These are phyloP conservation scores for Mediolabrus comicus DNA, from an alignment of 108 stramenopile species.

Conservation along the genomic window DNA sequence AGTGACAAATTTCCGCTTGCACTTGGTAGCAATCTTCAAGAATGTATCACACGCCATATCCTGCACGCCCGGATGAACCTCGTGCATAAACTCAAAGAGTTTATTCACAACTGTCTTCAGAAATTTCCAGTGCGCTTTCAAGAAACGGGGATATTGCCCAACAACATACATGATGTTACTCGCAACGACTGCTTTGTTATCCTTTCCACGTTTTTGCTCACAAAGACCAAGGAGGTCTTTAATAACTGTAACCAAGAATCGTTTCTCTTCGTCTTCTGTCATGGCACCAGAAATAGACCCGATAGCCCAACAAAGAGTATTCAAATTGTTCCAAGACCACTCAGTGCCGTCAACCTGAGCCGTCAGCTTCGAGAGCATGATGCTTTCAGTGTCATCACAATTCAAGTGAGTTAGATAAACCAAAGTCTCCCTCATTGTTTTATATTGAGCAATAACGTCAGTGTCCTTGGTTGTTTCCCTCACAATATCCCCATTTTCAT, in stretches of 20 bases:
- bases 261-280: slow-evolving; percentile 98
- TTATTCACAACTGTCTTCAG: slow-evolving; percentile 99
- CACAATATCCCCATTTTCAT: slow-evolving; percentile 98
- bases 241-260: slow-evolving; percentile 98
- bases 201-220: slow-evolving; percentile 96
- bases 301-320: slow-evolving; percentile 99
- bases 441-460: slow-evolving; percentile 99
- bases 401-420: slow-evolving; percentile 99
- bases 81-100: slow-evolving; percentile 99
- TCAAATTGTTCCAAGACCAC: slow-evolving; percentile 94
- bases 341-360: slow-evolving; percentile 90
- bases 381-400: slow-evolving; percentile 96
- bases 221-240: slow-evolving; percentile 97
- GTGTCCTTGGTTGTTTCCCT: slow-evolving; percentile 97
- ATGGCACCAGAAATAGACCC: slow-evolving; percentile 99
- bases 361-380: slow-evolving; percentile 97
- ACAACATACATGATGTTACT: slow-evolving; percentile 99
- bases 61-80: slow-evolving; percentile 98
- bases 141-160: slow-evolving; percentile 99
- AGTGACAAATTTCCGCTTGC: slow-evolving; percentile 95
- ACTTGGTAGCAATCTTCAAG: slow-evolving; percentile 97
- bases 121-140: slow-evolving; percentile 99
- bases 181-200: slow-evolving; percentile 98
- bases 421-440: slow-evolving; percentile 97
- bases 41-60: slow-evolving; percentile 99